phyloP scores from a whole-genome alignment of 2,329 filamentous ascomycete species.

The Hysterium pulicare region DNA sequence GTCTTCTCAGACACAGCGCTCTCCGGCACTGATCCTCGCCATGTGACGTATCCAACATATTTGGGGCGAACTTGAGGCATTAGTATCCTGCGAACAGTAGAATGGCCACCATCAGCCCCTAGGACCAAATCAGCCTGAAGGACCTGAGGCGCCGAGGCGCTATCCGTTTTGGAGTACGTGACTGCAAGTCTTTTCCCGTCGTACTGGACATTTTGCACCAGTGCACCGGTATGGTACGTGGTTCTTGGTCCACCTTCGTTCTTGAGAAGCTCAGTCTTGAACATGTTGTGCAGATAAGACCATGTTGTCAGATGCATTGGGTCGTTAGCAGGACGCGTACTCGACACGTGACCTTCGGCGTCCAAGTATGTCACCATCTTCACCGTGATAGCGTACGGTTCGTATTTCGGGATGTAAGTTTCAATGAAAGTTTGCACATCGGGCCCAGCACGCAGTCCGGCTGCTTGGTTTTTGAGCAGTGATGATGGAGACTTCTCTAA shows the following conservation, averaged over 20 bases:
- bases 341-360: not conserved
- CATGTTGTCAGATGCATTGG: constrained; percentile 13
- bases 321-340: not conserved
- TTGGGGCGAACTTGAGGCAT: constrained; percentile 10
- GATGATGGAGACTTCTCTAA: constrained; percentile 11
- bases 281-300: constrained; percentile 10
- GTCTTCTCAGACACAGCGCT: not conserved
- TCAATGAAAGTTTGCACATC: constrained; percentile 12
- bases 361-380: not conserved
- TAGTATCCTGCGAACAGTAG: constrained; percentile 10
- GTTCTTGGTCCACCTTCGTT: not conserved
- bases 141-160: not conserved
- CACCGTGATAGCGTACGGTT: not conserved
- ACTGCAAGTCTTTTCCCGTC: constrained; percentile 18
- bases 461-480: constrained; percentile 15
- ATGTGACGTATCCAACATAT: constrained; percentile 20
- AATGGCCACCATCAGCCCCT: constrained; percentile 17
- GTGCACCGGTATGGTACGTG: not conserved
- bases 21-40: constrained; percentile 11
- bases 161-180: constrained; percentile 35
- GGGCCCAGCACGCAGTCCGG: constrained; percentile 15
- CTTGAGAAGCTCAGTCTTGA: constrained; percentile 5
- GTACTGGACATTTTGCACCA: not conserved
- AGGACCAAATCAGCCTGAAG: constrained; percentile 12
- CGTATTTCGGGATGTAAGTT: constrained; percentile 11